Percentiles rank a stretch among this genome's conserved stretches.
These are phyloP conservation scores for Mucor circinelloides DNA, from an alignment of 371 early-diverging fungal genomes.

Conservation along the genomic window DNA sequence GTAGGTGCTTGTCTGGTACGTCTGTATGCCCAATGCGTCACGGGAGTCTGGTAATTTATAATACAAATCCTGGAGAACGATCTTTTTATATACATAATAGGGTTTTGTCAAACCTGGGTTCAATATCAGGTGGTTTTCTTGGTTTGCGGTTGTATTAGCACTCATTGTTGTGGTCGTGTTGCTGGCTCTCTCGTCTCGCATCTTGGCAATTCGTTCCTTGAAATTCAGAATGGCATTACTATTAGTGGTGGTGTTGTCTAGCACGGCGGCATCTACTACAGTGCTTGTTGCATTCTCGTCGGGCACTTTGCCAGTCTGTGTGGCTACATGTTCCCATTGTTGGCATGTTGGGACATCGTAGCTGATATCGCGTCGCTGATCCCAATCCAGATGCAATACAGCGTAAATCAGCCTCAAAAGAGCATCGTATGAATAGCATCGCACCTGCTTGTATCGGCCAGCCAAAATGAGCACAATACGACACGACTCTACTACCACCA, in stretches of 20 bases:
- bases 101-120: constrained; percentile 17
- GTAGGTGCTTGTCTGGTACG: constrained; percentile 40
- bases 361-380: constrained; percentile 1
- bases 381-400: constrained; percentile 34
- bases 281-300: not conserved
- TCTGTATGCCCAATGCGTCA: constrained; percentile 32
- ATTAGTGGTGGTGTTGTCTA: not conserved
- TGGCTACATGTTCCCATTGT: constrained; percentile 23
- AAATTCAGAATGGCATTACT: not conserved
- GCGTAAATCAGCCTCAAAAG: constrained; percentile 34
- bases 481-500: constrained; percentile 33
- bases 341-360: constrained; percentile 29
- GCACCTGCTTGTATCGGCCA: constrained; percentile 41
- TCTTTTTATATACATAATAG: constrained; percentile 24
- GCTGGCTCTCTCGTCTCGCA: constrained; percentile 9
- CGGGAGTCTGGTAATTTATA: constrained; percentile 46
- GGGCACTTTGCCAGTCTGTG: constrained; percentile 19
- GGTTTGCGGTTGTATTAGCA: not conserved
- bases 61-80: constrained; percentile 34
- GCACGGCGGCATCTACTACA: too few relatives aligned
- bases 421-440: constrained; percentile 48
- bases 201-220: constrained; percentile 19
- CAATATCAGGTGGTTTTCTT: not conserved
- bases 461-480: constrained; percentile 37
- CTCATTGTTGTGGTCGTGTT: not conserved